Evolutionary conservation across 129 eudicot genomes (phyloP).

Genomic region (Escallonia herrerae): DNA sequence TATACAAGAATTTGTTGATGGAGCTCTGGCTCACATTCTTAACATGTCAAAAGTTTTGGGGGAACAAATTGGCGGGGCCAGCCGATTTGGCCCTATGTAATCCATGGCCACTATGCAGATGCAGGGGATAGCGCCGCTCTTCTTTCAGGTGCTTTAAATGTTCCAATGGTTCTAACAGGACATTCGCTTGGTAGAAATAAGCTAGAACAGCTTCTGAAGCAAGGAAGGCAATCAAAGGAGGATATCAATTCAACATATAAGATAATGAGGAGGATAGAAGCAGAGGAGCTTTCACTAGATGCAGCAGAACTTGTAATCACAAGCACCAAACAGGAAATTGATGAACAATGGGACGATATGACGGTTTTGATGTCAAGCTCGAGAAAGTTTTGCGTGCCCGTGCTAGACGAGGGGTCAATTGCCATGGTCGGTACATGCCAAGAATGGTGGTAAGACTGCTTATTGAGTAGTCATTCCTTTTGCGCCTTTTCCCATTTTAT

Average conservation of each 20-base stretch:
- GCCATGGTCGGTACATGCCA: constrained; percentile 93
- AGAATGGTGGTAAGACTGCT: constrained; percentile 74
- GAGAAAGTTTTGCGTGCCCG: constrained; percentile 87
- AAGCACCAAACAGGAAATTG: constrained; percentile 82
- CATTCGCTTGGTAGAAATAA: constrained; percentile 94
- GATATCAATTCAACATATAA: constrained; percentile 81
- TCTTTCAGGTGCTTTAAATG: constrained; percentile 90
- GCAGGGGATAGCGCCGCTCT: constrained; percentile 97
- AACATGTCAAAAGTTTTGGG: constrained; percentile 83
- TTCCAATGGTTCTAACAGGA: constrained; percentile 93
- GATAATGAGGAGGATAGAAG: constrained; percentile 88
- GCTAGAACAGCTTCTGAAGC: constrained; percentile 80
- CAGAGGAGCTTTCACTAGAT: constrained; percentile 83
- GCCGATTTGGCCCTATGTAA: constrained; percentile 89
- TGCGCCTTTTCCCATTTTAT: too few species aligned
- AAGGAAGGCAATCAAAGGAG: constrained; percentile 88
- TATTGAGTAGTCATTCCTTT: too few species aligned
- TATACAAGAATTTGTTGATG: constrained; percentile 86
- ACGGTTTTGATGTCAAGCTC: constrained; percentile 91
- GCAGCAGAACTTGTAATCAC: constrained; percentile 95
- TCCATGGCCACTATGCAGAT: constrained; percentile 94
- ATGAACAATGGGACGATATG: constrained; percentile 89
- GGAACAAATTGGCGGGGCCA: constrained; percentile 87
- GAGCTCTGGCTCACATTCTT: constrained; percentile 82
- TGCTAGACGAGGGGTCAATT: constrained; percentile 63